phyloP scores from a whole-genome alignment of 768 basidiomycete species.

The Steccherinum ochraceum region DNA sequence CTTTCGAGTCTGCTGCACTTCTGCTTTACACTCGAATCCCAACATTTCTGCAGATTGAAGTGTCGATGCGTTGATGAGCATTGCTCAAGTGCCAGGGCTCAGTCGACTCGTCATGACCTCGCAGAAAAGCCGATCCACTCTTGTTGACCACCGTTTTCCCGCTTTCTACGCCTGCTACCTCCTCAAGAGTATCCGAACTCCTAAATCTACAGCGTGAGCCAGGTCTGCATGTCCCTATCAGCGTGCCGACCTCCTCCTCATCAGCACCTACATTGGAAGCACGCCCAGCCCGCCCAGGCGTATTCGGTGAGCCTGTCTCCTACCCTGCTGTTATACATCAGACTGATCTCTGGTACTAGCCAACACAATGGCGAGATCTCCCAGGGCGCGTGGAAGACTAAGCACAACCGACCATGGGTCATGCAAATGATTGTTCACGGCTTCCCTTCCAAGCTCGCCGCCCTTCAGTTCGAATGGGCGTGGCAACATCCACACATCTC shows the following conservation, averaged over 20 bases:
- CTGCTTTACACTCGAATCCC: too few species aligned
- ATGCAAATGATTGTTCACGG: constrained; percentile 87
- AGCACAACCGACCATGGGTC: constrained; percentile 58
- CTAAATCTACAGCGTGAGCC: constrained; percentile 38
- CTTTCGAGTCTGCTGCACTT: too few species aligned
- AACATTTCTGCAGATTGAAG: too few species aligned
- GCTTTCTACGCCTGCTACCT: constrained; percentile 82
- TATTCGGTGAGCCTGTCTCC: constrained; percentile 43
- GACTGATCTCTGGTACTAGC: constrained; percentile 23
- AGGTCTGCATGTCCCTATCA: not conserved
- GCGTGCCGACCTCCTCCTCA: not conserved
- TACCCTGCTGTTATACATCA: not conserved
- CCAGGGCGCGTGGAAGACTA: constrained; percentile 66
- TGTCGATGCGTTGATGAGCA: too few species aligned
- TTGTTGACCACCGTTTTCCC: constrained; percentile 40
- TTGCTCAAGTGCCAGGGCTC: too few species aligned
- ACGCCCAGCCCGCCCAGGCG: constrained; percentile 62
- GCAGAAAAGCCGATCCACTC: constrained; percentile 11
- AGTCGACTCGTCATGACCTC: not conserved
- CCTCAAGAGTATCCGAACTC: constrained; percentile 56
- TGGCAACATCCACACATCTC: constrained; percentile 77
- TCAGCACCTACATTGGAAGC: constrained; percentile 72
- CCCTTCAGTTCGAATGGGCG: constrained; percentile 78
- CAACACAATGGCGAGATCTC: constrained; percentile 79
- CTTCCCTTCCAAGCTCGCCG: constrained; percentile 72